Evolutionary conservation across 768 basidiomycete genomes (phyloP).

Genomic region (Russula ochroleuca): DNA sequence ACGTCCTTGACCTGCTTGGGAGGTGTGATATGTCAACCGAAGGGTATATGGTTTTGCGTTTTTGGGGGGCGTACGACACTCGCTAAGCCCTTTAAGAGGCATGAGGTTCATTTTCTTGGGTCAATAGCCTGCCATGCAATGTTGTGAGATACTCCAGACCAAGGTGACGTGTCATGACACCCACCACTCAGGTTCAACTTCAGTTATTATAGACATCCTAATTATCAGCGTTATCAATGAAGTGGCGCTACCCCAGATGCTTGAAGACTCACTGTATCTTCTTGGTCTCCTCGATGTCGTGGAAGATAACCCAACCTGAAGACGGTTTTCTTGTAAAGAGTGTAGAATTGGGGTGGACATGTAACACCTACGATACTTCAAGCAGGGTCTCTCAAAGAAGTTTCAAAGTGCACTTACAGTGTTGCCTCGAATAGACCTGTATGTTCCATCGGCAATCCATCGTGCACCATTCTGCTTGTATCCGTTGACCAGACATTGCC

Average conservation of each 20-base stretch:
- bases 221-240: conserved; percentile 24
- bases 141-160: neutral
- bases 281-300: conserved; percentile 95
- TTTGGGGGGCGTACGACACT: neutral
- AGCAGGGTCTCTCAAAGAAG: conserved; percentile 9
- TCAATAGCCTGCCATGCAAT: conserved; percentile 15
- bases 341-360: conserved; percentile 92
- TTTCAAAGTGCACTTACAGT: conserved; percentile 46
- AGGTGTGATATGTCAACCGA: neutral
- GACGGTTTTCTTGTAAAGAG: conserved; percentile 89
- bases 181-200: conserved; percentile 93
- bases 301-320: conserved; percentile 90
- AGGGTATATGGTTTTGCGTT: neutral
- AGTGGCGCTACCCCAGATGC: neutral
- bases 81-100: neutral
- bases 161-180: conserved; percentile 19
- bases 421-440: conserved; percentile 81
- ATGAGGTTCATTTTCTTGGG: neutral
- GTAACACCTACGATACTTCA: conserved; percentile 53
- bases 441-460: conserved; percentile 91
- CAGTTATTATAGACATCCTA: conserved; percentile 89
- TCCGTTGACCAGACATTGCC: conserved; percentile 87
- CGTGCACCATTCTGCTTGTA: conserved; percentile 94
- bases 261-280: conserved; percentile 69
- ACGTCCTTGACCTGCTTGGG: neutral